Percentiles rank a stretch among this genome's conserved stretches.
Conservation (phyloP, 2,329 filamentous ascomycete species). For the Trichoderma sp. region DNA sequence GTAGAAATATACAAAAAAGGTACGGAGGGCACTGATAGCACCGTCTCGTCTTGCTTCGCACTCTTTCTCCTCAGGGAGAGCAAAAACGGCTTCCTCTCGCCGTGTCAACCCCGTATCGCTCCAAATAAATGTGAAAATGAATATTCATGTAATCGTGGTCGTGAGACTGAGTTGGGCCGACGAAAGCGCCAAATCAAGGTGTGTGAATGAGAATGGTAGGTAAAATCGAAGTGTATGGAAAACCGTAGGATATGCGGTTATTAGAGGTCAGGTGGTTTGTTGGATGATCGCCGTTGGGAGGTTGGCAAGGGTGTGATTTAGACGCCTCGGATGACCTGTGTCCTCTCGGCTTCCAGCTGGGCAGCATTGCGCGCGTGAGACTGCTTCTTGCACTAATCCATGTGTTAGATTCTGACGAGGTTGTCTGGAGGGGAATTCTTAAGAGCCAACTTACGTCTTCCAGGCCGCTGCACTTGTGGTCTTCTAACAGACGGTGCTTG, state of each 20-base stretch:
- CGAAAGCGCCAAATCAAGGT: conserved; percentile 1
- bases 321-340: conserved; percentile 89
- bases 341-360: conserved; percentile 89
- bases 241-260: conserved; percentile 14
- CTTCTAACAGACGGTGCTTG: conserved; percentile 90
- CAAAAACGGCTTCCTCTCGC: not conserved
- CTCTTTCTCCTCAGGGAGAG: not conserved
- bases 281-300: conserved; percentile 8
- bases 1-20: conserved; percentile 31
- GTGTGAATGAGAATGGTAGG: conserved; percentile 4
- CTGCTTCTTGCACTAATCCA: conserved; percentile 83
- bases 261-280: conserved; percentile 8
- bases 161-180: conserved; percentile 3
- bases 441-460: conserved; percentile 69
- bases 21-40: conserved; percentile 8
- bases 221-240: not conserved
- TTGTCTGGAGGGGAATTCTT: conserved; percentile 17
- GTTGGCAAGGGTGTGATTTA: conserved; percentile 47
- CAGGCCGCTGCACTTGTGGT: conserved; percentile 88
- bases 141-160: conserved; percentile 31
- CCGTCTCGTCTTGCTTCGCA: not conserved
- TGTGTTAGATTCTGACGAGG: conserved; percentile 16
- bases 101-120: not conserved
- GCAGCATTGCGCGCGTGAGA: conserved; percentile 92
- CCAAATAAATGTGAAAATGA: not conserved